Conservation (phyloP, 495 filamentous ascomycete species). For the Penicillium ochrochloron region DNA sequence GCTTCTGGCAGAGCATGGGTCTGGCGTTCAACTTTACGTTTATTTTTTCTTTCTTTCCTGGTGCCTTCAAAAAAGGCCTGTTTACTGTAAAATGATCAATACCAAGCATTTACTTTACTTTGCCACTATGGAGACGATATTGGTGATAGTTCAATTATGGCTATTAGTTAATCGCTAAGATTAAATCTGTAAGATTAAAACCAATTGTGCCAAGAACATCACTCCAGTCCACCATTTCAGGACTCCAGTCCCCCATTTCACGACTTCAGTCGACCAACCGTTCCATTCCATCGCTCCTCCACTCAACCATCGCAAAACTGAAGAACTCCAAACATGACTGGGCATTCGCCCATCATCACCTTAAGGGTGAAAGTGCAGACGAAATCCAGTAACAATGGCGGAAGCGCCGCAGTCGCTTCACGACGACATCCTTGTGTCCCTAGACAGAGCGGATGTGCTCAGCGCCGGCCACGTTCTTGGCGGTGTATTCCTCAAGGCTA, state of each 20-base stretch:
- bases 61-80: slow-evolving; percentile 21
- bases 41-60: slow-evolving; percentile 18
- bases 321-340: neutral
- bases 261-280: too few species aligned
- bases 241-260: too few species aligned
- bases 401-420: neutral
- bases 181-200: slow-evolving; percentile 9
- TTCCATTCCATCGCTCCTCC: too few species aligned
- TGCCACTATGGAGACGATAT: neutral
- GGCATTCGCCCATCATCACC: neutral
- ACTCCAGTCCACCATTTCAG: too few species aligned
- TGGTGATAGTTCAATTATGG: neutral
- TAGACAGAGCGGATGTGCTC: neutral
- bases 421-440: neutral
- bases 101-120: slow-evolving; percentile 2
- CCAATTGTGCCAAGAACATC: neutral
- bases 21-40: slow-evolving; percentile 33
- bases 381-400: neutral
- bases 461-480: neutral
- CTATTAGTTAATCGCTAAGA: slow-evolving; percentile 9
- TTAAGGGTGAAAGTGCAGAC: neutral
- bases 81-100: slow-evolving; percentile 31
- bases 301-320: neutral
- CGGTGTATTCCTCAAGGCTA: slow-evolving; percentile 8
- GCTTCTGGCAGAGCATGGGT: slow-evolving; percentile 42